A percentile compares a stretch with the other conserved stretches of the same genome.
phyloP scores from a whole-genome alignment of 208 protist genomes.

The Leishmania amazonensis region DNA sequence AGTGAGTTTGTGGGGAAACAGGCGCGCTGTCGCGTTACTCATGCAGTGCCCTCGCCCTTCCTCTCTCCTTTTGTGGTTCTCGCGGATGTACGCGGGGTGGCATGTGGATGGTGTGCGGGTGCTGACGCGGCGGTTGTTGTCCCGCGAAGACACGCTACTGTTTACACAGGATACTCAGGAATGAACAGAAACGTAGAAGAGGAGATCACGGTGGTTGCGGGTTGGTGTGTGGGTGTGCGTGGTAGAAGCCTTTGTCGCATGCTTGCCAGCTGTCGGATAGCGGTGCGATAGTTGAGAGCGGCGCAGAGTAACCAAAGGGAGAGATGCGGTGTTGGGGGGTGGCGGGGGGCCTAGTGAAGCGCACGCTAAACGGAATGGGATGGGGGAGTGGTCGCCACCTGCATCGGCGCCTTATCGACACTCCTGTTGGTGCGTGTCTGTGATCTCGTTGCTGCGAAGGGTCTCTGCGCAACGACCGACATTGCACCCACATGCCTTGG shows the following conservation, averaged over 20 bases:
- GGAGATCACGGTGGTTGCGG: neutral
- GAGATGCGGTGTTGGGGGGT: neutral
- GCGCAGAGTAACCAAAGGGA: no score
- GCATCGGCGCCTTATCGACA: neutral
- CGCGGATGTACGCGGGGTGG: neutral
- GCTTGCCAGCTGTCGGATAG: neutral
- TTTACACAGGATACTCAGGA: neutral
- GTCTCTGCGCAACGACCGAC: neutral
- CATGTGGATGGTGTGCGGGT: neutral
- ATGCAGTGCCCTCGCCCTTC: neutral
- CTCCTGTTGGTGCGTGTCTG: neutral
- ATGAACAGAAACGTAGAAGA: neutral
- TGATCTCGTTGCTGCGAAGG: neutral
- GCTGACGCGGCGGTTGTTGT: neutral
- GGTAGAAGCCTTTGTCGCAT: neutral
- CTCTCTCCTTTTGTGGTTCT: neutral
- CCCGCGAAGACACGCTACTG: neutral
- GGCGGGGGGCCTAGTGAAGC: neutral
- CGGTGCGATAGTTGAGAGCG: neutral
- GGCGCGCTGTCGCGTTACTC: neutral
- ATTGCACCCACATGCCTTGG: neutral
- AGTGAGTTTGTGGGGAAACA: neutral
- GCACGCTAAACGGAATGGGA: no score
- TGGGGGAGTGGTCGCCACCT: neutral
- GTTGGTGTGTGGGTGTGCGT: neutral